Evolutionary conservation across 2,329 filamentous ascomycete genomes (phyloP).

Genomic region (Diplodia scrobiculata): DNA sequence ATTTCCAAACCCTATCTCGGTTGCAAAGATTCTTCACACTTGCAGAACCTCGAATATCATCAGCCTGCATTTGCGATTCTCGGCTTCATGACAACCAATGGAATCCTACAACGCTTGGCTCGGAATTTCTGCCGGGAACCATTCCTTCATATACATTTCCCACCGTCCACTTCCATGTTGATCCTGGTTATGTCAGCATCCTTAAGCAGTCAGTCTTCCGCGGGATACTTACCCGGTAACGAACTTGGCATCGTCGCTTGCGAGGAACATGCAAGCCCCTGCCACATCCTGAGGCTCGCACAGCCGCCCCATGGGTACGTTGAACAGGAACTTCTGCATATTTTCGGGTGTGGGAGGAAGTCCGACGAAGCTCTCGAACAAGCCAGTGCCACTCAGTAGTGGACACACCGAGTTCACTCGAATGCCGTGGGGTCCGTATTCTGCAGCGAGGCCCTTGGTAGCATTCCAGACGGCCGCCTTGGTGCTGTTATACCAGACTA

Average conservation of each 20-base stretch:
- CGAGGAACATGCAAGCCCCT: slow-evolving; percentile 60
- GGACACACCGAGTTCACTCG: slow-evolving; percentile 73
- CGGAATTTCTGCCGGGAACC: too few relatives aligned
- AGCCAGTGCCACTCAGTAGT: slow-evolving; percentile 66
- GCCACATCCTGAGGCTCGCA: slow-evolving; percentile 63
- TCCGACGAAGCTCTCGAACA: slow-evolving; percentile 62
- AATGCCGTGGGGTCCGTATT: slow-evolving; percentile 72
- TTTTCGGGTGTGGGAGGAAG: slow-evolving; percentile 61
- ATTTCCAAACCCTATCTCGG: too few relatives aligned
- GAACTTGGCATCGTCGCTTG: slow-evolving; percentile 61
- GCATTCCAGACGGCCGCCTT: slow-evolving; percentile 68
- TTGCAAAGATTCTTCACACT: too few relatives aligned
- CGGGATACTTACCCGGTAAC: slow-evolving; percentile 56
- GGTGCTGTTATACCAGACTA: slow-evolving; percentile 71
- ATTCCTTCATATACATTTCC: slow-evolving; percentile 32
- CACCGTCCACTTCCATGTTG: slow-evolving; percentile 47
- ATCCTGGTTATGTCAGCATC: slow-evolving; percentile 34
- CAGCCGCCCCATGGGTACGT: slow-evolving; percentile 63
- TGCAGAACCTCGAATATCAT: too few relatives aligned
- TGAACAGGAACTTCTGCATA: slow-evolving; percentile 54
- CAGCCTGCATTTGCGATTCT: too few relatives aligned
- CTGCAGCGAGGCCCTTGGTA: slow-evolving; percentile 68
- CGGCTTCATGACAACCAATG: too few relatives aligned
- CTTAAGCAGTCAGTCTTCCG: slow-evolving; percentile 42
- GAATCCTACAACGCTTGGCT: too few relatives aligned